Conservation (phyloP, 2,329 filamentous ascomycete species). For the Helotiales sp. region DNA sequence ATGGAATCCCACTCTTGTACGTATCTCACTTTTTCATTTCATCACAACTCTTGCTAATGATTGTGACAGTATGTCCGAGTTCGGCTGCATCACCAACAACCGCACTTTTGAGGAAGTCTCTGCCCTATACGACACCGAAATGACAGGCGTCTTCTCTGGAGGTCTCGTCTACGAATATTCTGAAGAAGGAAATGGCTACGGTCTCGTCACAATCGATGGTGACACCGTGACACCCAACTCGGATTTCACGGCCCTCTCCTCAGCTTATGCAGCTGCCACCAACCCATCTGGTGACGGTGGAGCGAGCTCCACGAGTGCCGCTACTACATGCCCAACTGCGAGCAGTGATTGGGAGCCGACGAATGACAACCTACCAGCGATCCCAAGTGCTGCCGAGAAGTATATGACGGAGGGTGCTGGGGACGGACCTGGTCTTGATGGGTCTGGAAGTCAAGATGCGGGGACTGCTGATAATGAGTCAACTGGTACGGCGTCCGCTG, state of each 20-base stretch:
- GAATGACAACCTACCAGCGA: conserved; percentile 45
- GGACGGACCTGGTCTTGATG: conserved; percentile 41
- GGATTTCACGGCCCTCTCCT: conserved; percentile 50
- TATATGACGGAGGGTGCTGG: conserved; percentile 52
- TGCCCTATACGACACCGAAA: conserved; percentile 77
- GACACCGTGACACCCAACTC: conserved; percentile 41
- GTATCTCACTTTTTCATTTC: neutral
- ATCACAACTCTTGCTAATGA: conserved; percentile 10
- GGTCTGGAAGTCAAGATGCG: conserved; percentile 29
- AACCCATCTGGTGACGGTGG: conserved; percentile 53
- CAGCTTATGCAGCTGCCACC: conserved; percentile 42
- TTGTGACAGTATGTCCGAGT: conserved; percentile 70
- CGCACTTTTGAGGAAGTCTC: conserved; percentile 80
- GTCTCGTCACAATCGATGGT: conserved; percentile 40
- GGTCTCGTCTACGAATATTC: conserved; percentile 97
- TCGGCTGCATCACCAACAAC: conserved; percentile 80
- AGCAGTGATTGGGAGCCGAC: conserved; percentile 48
- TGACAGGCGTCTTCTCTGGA: conserved; percentile 90
- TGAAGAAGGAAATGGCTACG: conserved; percentile 75
- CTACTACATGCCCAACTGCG: conserved; percentile 46
- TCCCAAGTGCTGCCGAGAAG: conserved; percentile 42
- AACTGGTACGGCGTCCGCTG: conserved; percentile 28
- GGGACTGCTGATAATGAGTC: conserved; percentile 33
- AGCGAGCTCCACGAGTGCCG: conserved; percentile 38
- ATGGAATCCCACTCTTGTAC: conserved; percentile 61